These are phyloP conservation scores for Nicotiana tabacum DNA, from an alignment of 257 asterid genomes.

Conservation along the genomic window DNA sequence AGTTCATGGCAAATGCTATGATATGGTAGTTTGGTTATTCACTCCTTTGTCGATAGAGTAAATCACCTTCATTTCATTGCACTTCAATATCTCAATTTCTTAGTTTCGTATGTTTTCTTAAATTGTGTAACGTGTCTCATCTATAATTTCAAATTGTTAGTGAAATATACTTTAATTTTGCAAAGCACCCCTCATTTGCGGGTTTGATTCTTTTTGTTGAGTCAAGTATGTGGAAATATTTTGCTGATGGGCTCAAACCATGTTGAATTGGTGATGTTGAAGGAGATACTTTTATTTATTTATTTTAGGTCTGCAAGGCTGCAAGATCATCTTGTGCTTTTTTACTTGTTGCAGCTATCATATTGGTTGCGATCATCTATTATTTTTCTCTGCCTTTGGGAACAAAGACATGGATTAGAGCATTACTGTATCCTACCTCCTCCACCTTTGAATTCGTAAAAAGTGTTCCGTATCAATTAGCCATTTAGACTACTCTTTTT, in stretches of 20 bases:
- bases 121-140: neutral
- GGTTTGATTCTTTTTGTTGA: neutral
- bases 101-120: neutral
- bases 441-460: neutral
- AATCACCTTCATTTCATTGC: neutral
- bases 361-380: slow-evolving; percentile 69
- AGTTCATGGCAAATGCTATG: neutral
- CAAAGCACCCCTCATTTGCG: neutral
- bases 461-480: neutral
- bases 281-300: neutral
- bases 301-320: neutral
- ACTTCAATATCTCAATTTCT: neutral
- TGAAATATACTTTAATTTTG: neutral
- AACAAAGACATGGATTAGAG: slow-evolving; percentile 61
- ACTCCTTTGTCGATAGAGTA: neutral
- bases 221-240: neutral
- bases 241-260: neutral
- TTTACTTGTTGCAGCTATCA: slow-evolving; percentile 53
- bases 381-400: slow-evolving; percentile 79
- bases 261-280: neutral
- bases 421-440: slow-evolving; percentile 61
- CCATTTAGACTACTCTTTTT: neutral
- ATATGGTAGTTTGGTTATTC: neutral
- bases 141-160: neutral
- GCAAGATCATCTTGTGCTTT: neutral